Evolutionary conservation across 2,329 filamentous ascomycete genomes (phyloP).

Genomic region (Paraconiothyrium brasiliense): DNA sequence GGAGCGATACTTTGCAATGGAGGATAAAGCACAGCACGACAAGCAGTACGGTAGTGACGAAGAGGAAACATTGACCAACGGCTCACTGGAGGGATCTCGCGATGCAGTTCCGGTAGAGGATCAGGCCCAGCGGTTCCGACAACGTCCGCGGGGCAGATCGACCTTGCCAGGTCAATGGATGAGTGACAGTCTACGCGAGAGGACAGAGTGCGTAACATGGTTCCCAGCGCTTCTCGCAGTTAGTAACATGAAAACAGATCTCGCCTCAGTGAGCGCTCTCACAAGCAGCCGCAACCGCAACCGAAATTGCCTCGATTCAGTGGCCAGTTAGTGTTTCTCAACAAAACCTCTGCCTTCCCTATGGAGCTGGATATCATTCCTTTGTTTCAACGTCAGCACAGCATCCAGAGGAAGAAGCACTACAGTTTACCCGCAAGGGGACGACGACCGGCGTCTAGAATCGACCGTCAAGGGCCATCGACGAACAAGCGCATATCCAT

Average conservation of each 20-base stretch:
- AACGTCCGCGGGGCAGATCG: not conserved
- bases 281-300: not conserved
- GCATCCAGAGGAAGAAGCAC: not conserved
- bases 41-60: not conserved
- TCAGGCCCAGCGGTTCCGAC: not conserved
- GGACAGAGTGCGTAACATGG: not conserved
- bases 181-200: not conserved
- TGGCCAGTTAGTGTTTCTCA: not conserved
- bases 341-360: slow-evolving; percentile 4
- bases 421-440: not conserved
- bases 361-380: not conserved
- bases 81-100: not conserved
- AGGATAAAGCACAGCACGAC: not conserved
- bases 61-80: not conserved
- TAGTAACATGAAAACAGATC: not conserved
- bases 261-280: not conserved
- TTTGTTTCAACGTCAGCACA: not conserved
- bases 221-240: not conserved
- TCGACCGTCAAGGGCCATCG: no score
- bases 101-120: not conserved
- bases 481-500: not conserved
- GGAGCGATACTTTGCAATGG: slow-evolving; percentile 3
- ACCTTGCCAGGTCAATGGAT: slow-evolving; percentile 3
- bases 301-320: not conserved
- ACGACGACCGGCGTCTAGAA: not conserved